Evolutionary conservation across 1,284 basidiomycete genomes (phyloP).

Genomic region (Cryptococcus jaspeensis): DNA sequence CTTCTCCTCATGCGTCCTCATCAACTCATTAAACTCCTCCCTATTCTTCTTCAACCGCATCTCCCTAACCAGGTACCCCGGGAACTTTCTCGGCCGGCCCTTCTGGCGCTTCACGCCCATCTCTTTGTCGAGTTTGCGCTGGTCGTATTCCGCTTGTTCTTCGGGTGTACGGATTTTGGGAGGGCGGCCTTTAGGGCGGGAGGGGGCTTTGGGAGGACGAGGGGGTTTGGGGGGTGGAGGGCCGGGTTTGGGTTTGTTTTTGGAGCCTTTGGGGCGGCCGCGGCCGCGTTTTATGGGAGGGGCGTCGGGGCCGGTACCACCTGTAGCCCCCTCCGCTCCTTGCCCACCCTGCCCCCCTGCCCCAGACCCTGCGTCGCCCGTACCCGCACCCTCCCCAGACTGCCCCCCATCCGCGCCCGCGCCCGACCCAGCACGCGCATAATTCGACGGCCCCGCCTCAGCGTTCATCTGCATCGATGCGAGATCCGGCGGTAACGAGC

Average conservation of each 20-base stretch:
- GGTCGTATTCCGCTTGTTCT: constrained; percentile 36
- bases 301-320: not conserved
- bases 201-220: constrained; percentile 16
- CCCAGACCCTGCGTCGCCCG: no score
- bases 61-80: constrained; percentile 44
- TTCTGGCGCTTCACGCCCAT: constrained; percentile 36
- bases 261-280: constrained; percentile 45
- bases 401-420: no score
- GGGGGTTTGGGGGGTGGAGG: constrained; percentile 12
- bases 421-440: not conserved
- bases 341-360: not conserved
- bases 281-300: constrained; percentile 29
- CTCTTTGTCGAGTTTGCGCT: constrained; percentile 28
- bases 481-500: not conserved
- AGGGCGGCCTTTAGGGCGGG: constrained; percentile 37
- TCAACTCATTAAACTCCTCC: constrained; percentile 32
- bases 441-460: not conserved
- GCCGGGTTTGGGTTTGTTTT: constrained; percentile 40
- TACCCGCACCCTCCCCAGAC: no score
- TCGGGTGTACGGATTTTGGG: constrained; percentile 35
- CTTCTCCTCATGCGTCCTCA: constrained; percentile 21
- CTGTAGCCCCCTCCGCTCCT: not conserved
- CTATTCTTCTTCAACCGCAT: constrained; percentile 48
- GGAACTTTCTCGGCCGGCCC: constrained; percentile 45
- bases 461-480: not conserved